Base-by-base conservation (phyloP, 2,329 filamentous ascomycete genomes). In the Emydomyces testavorans region DNA sequence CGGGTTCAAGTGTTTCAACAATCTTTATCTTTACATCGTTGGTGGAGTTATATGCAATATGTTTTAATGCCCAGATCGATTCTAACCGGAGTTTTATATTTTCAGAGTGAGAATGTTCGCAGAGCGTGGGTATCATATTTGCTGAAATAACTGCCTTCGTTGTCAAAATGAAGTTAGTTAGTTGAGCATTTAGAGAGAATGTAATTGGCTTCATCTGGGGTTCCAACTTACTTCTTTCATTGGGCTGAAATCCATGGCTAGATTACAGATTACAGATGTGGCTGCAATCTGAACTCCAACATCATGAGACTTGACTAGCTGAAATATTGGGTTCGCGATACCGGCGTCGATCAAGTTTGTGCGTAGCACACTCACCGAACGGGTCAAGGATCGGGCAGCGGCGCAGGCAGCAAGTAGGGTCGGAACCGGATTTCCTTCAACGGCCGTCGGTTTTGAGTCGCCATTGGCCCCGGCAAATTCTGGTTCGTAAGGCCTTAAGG, bases 11-110 rank as follows among this genome's bases (percentile, higher is more conserved):
- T 58, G 85, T 80, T 42, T 89, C 80, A 10, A 96, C 69, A 51
- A 86, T 86, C 40, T 77, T 75, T 58, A 83, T 82, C 65, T 92
- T 94, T 55, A 85, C 71, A 10, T 82, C 76, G 37, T 82, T 79
- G 15, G 76, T 75, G 4, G 84, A 78, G 18, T 79, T 80, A 53
- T 84, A 76, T 2, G 94, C 82, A 42, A 95, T 75, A 65, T 96
- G 87, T 62, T 96, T 96, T 50, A 98, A 70, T 4, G 88, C 87
- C 90, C 92, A 98, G 1, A 98, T 68, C 18, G 89, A 88, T 57
- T 92, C 88, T 21, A 93, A 73, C 20, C 87, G 79, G 46, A 96
- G 71, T 39, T 81, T 78, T n/a, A 83, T 77, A 58, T 90, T 85
- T 39, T 77, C 74, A 0, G 85, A 92, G 62, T 85, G 85, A 1